A percentile compares a stretch with the other conserved stretches of the same genome.
phyloP scores from a whole-genome alignment of 768 basidiomycete genomes.

The Leccinum variicolor region DNA sequence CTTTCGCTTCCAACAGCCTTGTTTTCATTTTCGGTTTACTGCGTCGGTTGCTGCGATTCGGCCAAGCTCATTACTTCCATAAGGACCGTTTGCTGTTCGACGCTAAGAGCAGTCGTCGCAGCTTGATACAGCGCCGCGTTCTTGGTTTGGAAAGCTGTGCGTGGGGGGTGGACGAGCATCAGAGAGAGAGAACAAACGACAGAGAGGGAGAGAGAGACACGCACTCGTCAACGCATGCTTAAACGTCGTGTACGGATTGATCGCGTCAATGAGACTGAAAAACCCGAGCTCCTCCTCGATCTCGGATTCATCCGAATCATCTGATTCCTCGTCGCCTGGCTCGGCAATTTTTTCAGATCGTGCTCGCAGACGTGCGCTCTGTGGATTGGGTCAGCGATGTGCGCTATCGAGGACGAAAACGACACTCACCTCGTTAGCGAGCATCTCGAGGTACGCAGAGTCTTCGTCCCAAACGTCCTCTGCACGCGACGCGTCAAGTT shows the following conservation, averaged over 20 bases:
- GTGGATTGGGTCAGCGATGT: background rate
- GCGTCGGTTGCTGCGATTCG: conserved; percentile 33
- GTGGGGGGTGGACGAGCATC: background rate
- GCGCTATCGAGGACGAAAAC: background rate
- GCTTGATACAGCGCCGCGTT: conserved; percentile 65
- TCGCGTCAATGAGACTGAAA: conserved; percentile 77
- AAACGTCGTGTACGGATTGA: conserved; percentile 77
- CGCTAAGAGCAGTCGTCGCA: conserved; percentile 64
- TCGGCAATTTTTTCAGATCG: conserved; percentile 43
- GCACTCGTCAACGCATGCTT: conserved; percentile 73
- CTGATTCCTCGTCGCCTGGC: conserved; percentile 32
- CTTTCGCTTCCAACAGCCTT: background rate
- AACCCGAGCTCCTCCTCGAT: conserved; percentile 85
- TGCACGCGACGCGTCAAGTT: conserved; percentile 19
- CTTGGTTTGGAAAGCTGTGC: conserved; percentile 69
- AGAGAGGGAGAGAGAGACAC: background rate
- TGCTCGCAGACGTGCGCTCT: conserved; percentile 74
- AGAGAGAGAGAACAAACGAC: no score
- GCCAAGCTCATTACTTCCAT: conserved; percentile 85
- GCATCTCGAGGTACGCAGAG: conserved; percentile 82
- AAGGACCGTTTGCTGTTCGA: conserved; percentile 75
- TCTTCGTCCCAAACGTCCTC: conserved; percentile 92
- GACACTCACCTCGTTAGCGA: conserved; percentile 71
- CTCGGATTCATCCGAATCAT: conserved; percentile 50
- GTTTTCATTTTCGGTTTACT: conserved; percentile 2